Base-by-base conservation (phyloP, 305 asterid species). In the Fraxinus paxiana region DNA sequence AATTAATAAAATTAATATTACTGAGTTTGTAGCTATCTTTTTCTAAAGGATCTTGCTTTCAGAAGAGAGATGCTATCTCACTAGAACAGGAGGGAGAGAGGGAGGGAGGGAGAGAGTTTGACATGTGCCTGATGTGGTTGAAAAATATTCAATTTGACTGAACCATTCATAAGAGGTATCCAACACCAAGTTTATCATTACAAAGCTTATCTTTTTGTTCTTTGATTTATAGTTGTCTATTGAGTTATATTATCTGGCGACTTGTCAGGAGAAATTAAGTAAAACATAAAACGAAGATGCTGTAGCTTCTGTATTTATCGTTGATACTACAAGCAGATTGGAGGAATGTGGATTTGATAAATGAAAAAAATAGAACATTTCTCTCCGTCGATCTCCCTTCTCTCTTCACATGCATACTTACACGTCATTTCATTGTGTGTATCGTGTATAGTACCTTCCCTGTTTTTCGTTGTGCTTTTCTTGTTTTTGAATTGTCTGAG, bases 401-500 rank as follows among this genome's bases (percentile, higher is more conserved):
- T 56, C 38, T 81, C 54, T 77, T 77, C 56, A 69, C 30, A 33
- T 80, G 67, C 43, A 9, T 70, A 51, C 20, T 34, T 15, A 38
- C 38, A 18, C 46, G 33, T 56, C 6, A 6, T 83, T 79, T 77
- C 8, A 12, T 78, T 74, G 65, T 31, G 30, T 1, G 48, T 51
- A 34, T 73, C 37, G 12, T 2, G 12, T 43, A 8, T 31, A 31
- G 4, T 76, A 6, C 38, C 31, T 85, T 54, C 22, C 73, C 61
- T 73, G 54, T 34, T 54, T 75, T 26, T 20, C 31, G 70, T 65
- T 81, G 79, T 80, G 38, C 54, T 54, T 43, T 61, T 67, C 59
- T 77, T 33, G 31, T 78, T 28, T 41, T 69, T 81, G 59, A 75
- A 77, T 82, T 43, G 84, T 79, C 80, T 82, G 87, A 43, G 73